phyloP scores from a whole-genome alignment of 2,329 filamentous ascomycete species.

The Ophiostoma sp. region DNA sequence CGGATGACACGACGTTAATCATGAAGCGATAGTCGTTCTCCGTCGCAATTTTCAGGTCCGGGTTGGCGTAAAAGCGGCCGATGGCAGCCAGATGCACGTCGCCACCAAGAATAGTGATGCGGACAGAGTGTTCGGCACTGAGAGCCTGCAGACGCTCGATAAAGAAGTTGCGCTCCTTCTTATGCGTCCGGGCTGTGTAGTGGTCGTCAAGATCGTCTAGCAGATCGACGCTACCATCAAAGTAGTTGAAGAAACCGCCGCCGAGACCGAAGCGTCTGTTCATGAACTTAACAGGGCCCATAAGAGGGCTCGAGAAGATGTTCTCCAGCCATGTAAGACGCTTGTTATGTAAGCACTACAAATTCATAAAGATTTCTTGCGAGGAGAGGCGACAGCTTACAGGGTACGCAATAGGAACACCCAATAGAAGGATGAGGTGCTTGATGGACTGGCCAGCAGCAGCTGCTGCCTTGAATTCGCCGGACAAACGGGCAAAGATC shows the following conservation, averaged over 20 bases:
- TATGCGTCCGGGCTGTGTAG: constrained; percentile 89
- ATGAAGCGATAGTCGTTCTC: constrained; percentile 90
- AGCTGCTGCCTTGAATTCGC: constrained; percentile 63
- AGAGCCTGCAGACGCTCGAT: constrained; percentile 78
- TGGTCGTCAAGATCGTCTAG: constrained; percentile 93
- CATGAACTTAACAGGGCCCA: constrained; percentile 81
- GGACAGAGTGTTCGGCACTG: constrained; percentile 78
- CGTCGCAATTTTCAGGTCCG: constrained; percentile 67
- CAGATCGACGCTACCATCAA: constrained; percentile 89
- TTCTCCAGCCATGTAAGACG: constrained; percentile 97
- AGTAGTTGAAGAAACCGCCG: constrained; percentile 84
- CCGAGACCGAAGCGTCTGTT: constrained; percentile 85
- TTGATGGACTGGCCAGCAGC: constrained; percentile 69
- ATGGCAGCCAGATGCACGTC: constrained; percentile 91
- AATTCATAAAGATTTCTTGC: not conserved
- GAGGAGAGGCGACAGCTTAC: constrained; percentile 35
- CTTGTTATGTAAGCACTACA: constrained; percentile 28
- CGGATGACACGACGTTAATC: constrained; percentile 87
- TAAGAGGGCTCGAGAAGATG: constrained; percentile 76
- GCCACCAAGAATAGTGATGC: constrained; percentile 86
- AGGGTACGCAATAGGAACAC: constrained; percentile 81
- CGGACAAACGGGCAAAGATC: constrained; percentile 69
- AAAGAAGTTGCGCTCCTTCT: constrained; percentile 73
- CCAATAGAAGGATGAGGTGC: constrained; percentile 80
- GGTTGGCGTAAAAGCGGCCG: constrained; percentile 91